Conservation (phyloP, 352 stramenopile species). For the Phytophthora syringae region DNA sequence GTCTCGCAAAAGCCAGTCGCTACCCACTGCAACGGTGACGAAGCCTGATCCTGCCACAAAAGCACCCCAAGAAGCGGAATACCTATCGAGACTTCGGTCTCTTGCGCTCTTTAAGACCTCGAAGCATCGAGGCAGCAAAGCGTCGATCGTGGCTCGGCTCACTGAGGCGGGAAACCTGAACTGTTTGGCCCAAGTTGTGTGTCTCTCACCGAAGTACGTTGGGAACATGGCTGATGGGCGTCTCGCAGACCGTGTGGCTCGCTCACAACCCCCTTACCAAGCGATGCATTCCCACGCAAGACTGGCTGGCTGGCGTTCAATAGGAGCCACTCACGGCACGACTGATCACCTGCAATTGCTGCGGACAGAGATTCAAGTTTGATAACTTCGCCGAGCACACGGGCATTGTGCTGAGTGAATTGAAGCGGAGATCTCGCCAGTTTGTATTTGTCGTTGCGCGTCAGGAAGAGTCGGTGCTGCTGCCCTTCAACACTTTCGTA, state of each 20-base stretch:
- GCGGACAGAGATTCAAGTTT: conserved; percentile 17
- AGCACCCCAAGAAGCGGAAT: not conserved
- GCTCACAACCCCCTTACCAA: conserved; percentile 25
- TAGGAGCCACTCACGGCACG: not conserved
- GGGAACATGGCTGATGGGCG: conserved; percentile 39
- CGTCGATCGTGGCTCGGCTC: conserved; percentile 3
- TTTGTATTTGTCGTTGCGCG: conserved; percentile 34
- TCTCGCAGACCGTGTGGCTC: conserved; percentile 31
- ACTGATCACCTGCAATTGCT: conserved; percentile 28
- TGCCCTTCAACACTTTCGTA: conserved; percentile 27
- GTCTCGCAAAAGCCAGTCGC: conserved; percentile 5
- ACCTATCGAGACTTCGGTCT: conserved; percentile 10
- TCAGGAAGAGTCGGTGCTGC: conserved; percentile 26
- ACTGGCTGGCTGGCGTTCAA: conserved; percentile 35
- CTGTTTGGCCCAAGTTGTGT: conserved; percentile 37
- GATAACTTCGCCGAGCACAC: conserved; percentile 32
- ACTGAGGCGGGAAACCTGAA: conserved; percentile 9
- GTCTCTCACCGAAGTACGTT: conserved; percentile 39
- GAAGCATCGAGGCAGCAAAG: conserved; percentile 18
- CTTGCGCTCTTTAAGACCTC: conserved; percentile 37
- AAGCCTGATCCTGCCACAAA: not conserved
- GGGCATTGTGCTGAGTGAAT: conserved; percentile 26
- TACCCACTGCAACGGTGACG: not conserved
- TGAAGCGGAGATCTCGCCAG: conserved; percentile 21
- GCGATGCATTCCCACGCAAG: conserved; percentile 38